Conservation (phyloP, 2,329 filamentous ascomycete genomes). For the Neofusicoccum sp. region DNA sequence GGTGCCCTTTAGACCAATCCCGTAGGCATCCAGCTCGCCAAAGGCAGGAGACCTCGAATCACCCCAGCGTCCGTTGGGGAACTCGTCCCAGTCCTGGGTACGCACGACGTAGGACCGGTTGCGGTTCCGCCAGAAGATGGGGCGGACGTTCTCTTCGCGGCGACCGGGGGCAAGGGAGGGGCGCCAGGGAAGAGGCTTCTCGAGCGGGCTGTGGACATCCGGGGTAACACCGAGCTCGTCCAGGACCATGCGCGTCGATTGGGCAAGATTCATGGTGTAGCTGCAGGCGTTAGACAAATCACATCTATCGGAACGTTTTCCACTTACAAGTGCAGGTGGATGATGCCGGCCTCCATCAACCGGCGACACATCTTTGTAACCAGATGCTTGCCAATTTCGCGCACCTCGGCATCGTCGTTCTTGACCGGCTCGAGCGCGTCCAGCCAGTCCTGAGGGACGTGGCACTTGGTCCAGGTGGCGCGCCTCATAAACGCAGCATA, state of each 20-base stretch:
- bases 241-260: constrained; percentile 89
- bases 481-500: constrained; percentile 89
- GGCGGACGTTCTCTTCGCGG: constrained; percentile 90
- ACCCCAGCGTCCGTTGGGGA: constrained; percentile 97
- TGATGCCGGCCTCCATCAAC: constrained; percentile 77
- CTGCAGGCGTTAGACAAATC: constrained; percentile 30
- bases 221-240: constrained; percentile 85
- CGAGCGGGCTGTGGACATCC: constrained; percentile 71
- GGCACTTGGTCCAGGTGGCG: constrained; percentile 86
- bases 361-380: constrained; percentile 88
- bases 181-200: constrained; percentile 93
- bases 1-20: constrained; percentile 87
- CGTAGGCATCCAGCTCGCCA: constrained; percentile 91
- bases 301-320: neutral
- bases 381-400: constrained; percentile 82
- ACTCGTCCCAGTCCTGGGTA: constrained; percentile 98
- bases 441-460: constrained; percentile 77
- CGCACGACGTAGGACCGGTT: constrained; percentile 94
- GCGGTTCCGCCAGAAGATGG: constrained; percentile 97
- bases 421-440: constrained; percentile 85
- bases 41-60: constrained; percentile 95
- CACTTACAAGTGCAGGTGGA: constrained; percentile 80
- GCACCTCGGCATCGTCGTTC: constrained; percentile 91
- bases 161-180: constrained; percentile 87
- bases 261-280: constrained; percentile 98